These are phyloP conservation scores for Lentinula guzmanii DNA, from an alignment of 768 basidiomycete genomes.

Conservation along the genomic window DNA sequence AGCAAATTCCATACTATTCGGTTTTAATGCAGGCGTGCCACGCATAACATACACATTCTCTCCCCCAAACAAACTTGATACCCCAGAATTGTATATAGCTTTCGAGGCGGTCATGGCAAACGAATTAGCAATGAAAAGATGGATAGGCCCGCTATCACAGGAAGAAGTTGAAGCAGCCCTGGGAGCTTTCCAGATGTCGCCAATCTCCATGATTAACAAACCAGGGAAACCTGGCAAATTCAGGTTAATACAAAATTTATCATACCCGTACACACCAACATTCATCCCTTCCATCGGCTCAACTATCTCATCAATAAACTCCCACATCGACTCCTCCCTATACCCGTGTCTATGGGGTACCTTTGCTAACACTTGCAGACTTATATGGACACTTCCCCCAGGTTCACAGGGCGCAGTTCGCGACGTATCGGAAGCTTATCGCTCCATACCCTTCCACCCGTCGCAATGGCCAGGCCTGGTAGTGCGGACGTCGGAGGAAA, in stretches of 20 bases:
- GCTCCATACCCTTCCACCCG: slow-evolving; percentile 27
- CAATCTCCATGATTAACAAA: slow-evolving; percentile 33
- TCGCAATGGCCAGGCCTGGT: slow-evolving; percentile 27
- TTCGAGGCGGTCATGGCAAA: no score
- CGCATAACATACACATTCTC: no score
- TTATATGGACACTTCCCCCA: slow-evolving; percentile 24
- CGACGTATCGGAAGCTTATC: slow-evolving; percentile 33
- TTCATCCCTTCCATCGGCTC: background rate
- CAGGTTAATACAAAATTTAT: slow-evolving; percentile 27
- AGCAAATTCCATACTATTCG: no score
- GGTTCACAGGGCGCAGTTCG: slow-evolving; percentile 30
- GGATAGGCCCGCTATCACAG: no score
- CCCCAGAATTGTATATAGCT: no score
- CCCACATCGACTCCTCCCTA: slow-evolving; percentile 19
- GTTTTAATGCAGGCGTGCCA: no score
- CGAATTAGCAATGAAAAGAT: no score
- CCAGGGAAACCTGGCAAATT: slow-evolving; percentile 13
- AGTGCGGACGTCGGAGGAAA: background rate
- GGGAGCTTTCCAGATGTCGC: slow-evolving; percentile 34
- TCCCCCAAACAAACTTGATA: no score
- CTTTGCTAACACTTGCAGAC: slow-evolving; percentile 16
- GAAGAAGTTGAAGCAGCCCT: slow-evolving; percentile 20
- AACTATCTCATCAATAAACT: slow-evolving; percentile 20
- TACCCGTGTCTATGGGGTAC: slow-evolving; percentile 32
- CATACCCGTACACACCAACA: slow-evolving; percentile 18